Base-by-base conservation (phyloP, 331 rosid species). In the Telfairia occidentalis region DNA sequence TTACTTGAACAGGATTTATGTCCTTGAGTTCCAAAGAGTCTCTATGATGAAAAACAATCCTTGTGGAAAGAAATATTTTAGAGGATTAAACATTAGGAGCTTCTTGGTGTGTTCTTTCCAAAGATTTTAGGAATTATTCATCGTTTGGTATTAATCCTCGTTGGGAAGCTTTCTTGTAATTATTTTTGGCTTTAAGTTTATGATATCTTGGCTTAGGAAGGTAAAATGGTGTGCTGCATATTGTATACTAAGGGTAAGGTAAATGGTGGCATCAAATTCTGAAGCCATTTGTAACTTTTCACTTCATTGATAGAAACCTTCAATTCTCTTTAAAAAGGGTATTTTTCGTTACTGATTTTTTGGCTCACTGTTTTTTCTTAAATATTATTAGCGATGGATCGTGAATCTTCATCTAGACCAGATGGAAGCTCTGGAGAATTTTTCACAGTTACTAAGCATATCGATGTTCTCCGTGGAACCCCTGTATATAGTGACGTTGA, bases 391-490 rank as follows among this genome's bases (percentile, higher is more conserved):
- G 75, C 28, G 57, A 70, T 70, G 75, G 58, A 16, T 28, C 3
- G 5, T 16, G 75, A 70, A 70, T 45, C 57, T 70, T 3, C 58
- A 24, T 42, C 57, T 16, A 45, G 7, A 70, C 42, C 42, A 46
- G 58, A 28, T 19, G 42, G 40, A 70, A 45, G 16, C 26, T 5
- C 75, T 6, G 0, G 58, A 15, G 71, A 66, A 30, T n/a, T 73
- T 83, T 82, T 84, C 42, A 59, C 82, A 70, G 83, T 80, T 60
- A 80, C 88, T 9, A 88, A 84, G 84, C 80, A 93, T 80, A 81
- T 93, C 76, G 86, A 84, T 70, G 97, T 90, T 78, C 96, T 93
- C 18, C 97, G 94, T 18, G 78, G 77, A 78, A 77, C 82, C 72
- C 87, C 92, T 67, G 96, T 88, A 49, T 79, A 85, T 81, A 81